Evolutionary conservation across 768 basidiomycete genomes (phyloP).

Genomic region (Kwoniella europaea): DNA sequence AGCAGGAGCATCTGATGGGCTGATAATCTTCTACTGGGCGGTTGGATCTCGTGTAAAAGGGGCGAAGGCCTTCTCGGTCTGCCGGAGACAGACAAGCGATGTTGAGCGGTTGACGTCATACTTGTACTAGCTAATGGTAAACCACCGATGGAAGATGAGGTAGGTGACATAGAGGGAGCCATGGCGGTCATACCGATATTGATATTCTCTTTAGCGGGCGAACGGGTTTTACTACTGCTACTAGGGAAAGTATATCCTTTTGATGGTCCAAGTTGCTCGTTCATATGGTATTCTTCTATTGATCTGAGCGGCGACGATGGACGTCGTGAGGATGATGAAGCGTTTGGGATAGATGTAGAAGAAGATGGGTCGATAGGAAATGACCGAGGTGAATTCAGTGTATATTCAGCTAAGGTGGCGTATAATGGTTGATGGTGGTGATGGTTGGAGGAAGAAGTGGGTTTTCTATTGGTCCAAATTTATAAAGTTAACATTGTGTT

Average conservation of each 20-base stretch:
- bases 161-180: constrained; percentile 21
- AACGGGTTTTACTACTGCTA: background rate
- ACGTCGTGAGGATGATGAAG: background rate
- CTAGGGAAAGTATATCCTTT: constrained; percentile 7
- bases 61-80: constrained; percentile 35
- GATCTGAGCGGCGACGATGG: constrained; percentile 18
- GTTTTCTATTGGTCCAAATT: background rate
- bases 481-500: background rate
- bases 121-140: background rate
- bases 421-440: constrained; percentile 20
- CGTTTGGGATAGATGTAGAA: background rate
- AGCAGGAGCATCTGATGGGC: constrained; percentile 50
- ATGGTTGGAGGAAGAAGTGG: background rate
- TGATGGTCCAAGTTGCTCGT: constrained; percentile 1
- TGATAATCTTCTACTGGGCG: constrained; percentile 40
- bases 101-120: constrained; percentile 17
- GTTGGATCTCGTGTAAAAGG: constrained; percentile 50
- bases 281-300: constrained; percentile 8
- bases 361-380: constrained; percentile 12
- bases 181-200: constrained; percentile 6
- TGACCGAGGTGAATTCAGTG: constrained; percentile 8
- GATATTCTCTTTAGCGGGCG: constrained; percentile 12
- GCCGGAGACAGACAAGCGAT: constrained; percentile 17
- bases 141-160: constrained; percentile 10
- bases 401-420: constrained; percentile 16